Conservation (phyloP, 2,329 filamentous ascomycete species). For the Colletotrichum siamense region DNA sequence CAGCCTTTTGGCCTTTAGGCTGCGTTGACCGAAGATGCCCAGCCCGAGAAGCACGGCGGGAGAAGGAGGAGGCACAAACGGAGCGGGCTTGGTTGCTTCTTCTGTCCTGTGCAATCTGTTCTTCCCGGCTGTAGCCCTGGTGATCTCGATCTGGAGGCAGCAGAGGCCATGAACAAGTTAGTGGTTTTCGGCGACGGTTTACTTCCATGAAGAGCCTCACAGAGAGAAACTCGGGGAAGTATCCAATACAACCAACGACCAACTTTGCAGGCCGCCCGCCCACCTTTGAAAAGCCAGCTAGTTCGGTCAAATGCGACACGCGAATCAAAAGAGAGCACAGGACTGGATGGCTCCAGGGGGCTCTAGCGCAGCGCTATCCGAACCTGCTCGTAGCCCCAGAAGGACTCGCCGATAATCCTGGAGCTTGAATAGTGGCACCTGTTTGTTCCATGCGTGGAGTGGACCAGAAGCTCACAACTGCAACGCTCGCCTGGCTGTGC, state of each 20-base stretch:
- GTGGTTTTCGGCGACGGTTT: background rate
- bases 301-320: background rate
- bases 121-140: background rate
- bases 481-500: background rate
- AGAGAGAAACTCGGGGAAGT: background rate
- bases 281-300: background rate
- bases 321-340: background rate
- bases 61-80: background rate
- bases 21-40: background rate
- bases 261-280: background rate
- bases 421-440: constrained; percentile 14
- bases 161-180: background rate
- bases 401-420: constrained; percentile 4
- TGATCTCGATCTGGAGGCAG: background rate
- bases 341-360: background rate
- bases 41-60: background rate
- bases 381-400: background rate
- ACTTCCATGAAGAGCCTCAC: background rate
- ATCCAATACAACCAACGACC: background rate
- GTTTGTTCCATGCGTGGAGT: background rate
- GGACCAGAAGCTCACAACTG: background rate
- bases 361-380: background rate
- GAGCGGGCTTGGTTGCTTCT: background rate
- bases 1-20: background rate
- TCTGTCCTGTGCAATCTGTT: background rate